Percentiles rank a stretch among this genome's conserved stretches.
Evolutionary conservation across 129 eudicot genomes (phyloP).

Genomic region (Escallonia rubra): DNA sequence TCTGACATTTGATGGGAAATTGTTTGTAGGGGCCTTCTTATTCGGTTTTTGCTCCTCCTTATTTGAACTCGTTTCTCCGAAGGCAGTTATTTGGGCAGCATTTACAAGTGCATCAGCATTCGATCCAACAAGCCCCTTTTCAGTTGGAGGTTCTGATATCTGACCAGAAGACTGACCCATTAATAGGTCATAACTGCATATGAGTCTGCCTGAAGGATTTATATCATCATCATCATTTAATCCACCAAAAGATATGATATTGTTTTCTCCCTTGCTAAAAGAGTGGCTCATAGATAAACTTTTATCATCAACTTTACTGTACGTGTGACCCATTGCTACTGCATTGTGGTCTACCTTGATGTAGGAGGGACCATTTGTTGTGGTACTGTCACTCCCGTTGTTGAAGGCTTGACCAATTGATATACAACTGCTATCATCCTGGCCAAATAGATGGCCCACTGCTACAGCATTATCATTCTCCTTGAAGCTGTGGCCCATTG

Average conservation of each 20-base stretch:
- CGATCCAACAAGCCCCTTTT: slow-evolving; percentile 26
- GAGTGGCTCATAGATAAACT: slow-evolving; percentile 33
- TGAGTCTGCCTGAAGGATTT: slow-evolving; percentile 44
- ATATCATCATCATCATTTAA: slow-evolving; percentile 33
- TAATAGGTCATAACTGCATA: slow-evolving; percentile 47
- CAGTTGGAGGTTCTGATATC: slow-evolving; percentile 20
- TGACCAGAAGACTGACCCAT: slow-evolving; percentile 43
- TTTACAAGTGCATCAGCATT: slow-evolving; percentile 23
- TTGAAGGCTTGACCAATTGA: slow-evolving; percentile 18
- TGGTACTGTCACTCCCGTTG: slow-evolving; percentile 14
- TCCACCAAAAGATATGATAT: slow-evolving; percentile 62
- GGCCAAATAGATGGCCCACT: slow-evolving; percentile 33
- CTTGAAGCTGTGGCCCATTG: slow-evolving; percentile 27
- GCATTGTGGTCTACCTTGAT: slow-evolving; percentile 19
- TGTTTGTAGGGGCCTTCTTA: slow-evolving; percentile 42
- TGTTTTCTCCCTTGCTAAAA: slow-evolving; percentile 37
- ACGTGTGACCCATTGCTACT: slow-evolving; percentile 14
- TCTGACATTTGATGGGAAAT: slow-evolving; percentile 62
- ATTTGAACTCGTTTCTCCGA: slow-evolving; percentile 27
- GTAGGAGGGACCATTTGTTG: slow-evolving; percentile 13
- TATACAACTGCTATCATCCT: slow-evolving; percentile 13
- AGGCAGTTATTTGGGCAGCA: slow-evolving; percentile 19
- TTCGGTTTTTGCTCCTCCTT: slow-evolving; percentile 40
- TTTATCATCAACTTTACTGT: slow-evolving; percentile 23
- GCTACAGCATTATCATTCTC: slow-evolving; percentile 22